Conservation (phyloP, 768 basidiomycete genomes). For the Mycena latifolia region DNA sequence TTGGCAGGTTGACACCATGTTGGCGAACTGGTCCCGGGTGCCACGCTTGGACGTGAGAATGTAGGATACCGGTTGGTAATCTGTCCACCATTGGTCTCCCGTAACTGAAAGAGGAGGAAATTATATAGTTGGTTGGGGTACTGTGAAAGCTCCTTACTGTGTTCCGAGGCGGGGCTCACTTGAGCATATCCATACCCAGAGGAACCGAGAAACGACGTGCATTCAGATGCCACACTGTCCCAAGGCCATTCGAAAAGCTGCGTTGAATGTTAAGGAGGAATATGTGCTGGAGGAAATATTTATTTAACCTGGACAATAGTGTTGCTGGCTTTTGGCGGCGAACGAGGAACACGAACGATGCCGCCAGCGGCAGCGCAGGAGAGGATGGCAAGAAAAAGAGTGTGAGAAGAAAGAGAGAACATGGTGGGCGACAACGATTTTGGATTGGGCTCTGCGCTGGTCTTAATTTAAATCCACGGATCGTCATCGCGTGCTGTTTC, state of each 20-base stretch:
- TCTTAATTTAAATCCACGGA: no score
- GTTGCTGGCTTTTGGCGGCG: no score
- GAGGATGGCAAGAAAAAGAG: slow-evolving; percentile 1
- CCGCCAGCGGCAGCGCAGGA: slow-evolving; percentile 24
- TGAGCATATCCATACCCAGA: slow-evolving; percentile 60
- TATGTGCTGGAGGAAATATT: background rate
- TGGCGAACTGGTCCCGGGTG: no score
- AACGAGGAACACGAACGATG: slow-evolving; percentile 19
- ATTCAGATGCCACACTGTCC: slow-evolving; percentile 56
- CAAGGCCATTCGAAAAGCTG: slow-evolving; percentile 59
- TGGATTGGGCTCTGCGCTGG: no score
- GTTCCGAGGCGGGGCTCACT: slow-evolving; percentile 50
- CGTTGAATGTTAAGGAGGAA: no score
- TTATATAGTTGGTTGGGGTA: background rate
- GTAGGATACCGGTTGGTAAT: slow-evolving; percentile 62
- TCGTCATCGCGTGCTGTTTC: no score
- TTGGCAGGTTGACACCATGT: slow-evolving; percentile 43
- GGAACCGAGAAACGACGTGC: slow-evolving; percentile 59
- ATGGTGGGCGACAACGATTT: no score
- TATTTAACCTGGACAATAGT: no score
- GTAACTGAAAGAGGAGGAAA: slow-evolving; percentile 36
- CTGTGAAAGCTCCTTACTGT: slow-evolving; percentile 29
- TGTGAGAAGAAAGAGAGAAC: slow-evolving; percentile 6
- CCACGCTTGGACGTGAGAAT: slow-evolving; percentile 58
- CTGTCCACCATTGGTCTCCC: slow-evolving; percentile 61